Evolutionary conservation across 2,329 filamentous ascomycete species (phyloP).

Genomic region (Aspergillus sp.): DNA sequence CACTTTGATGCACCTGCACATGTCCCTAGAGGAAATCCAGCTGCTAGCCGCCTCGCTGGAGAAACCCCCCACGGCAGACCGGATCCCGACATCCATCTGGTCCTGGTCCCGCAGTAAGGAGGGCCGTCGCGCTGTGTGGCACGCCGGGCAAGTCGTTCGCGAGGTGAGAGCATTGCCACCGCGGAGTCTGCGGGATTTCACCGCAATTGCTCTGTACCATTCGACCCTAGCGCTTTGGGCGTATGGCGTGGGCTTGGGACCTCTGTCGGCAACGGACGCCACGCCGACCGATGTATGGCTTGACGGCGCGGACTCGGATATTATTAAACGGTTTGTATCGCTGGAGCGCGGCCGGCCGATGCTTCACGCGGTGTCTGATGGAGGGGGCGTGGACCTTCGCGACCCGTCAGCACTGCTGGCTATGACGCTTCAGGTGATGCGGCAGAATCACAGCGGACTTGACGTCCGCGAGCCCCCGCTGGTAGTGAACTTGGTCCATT

Average conservation of each 20-base stretch:
- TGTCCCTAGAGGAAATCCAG: constrained; percentile 36
- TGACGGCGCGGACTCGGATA: too few species aligned
- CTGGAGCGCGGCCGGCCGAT: too few species aligned
- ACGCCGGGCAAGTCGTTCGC: constrained; percentile 58
- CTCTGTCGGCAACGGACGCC: too few species aligned
- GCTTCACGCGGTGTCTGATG: too few species aligned
- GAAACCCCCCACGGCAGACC: constrained; percentile 30
- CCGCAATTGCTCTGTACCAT: constrained; percentile 60
- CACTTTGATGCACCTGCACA: constrained; percentile 29
- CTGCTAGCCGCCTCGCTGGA: constrained; percentile 36
- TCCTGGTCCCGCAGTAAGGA: constrained; percentile 30
- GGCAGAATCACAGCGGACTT: too few species aligned
- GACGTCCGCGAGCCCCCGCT: too few species aligned
- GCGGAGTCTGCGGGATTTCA: constrained; percentile 53
- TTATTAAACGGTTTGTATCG: too few species aligned
- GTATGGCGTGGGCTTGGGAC: constrained; percentile 56
- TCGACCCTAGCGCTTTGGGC: constrained; percentile 61
- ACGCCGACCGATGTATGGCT: too few species aligned
- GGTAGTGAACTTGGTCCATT: too few species aligned
- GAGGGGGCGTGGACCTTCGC: too few species aligned
- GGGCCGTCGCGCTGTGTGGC: constrained; percentile 46
- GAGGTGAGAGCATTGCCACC: constrained; percentile 48
- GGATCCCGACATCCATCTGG: constrained; percentile 22
- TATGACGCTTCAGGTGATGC: too few species aligned
- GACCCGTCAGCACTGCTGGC: too few species aligned